These are phyloP conservation scores for Rhizomucor miehei DNA, from an alignment of 371 early-diverging fungal genomes.

Conservation along the genomic window DNA sequence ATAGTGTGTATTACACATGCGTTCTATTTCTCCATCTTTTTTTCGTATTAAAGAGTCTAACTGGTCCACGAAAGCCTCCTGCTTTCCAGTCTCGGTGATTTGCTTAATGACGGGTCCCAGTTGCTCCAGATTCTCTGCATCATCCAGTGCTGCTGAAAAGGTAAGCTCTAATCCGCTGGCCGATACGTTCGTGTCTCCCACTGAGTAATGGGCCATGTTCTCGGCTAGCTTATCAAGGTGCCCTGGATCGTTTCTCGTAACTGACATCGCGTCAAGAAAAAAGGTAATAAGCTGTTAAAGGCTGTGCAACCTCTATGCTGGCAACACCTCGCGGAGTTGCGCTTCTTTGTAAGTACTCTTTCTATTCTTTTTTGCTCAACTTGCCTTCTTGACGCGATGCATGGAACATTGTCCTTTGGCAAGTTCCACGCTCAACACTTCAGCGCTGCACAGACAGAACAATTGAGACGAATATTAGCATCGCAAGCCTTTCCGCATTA, in stretches of 20 bases:
- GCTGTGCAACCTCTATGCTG: no score
- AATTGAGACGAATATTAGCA: no score
- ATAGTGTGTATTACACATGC: slow-evolving; percentile 94
- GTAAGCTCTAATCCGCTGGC: slow-evolving; percentile 36
- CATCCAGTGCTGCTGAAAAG: slow-evolving; percentile 46
- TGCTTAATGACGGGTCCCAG: slow-evolving; percentile 89
- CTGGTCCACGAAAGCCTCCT: slow-evolving; percentile 86
- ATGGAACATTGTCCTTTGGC: no score
- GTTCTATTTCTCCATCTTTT: slow-evolving; percentile 97
- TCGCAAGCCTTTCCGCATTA: no score
- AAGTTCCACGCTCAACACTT: no score
- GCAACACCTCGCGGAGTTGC: no score
- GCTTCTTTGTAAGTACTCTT: no score
- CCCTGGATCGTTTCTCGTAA: slow-evolving; percentile 12
- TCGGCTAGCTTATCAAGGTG: slow-evolving; percentile 11
- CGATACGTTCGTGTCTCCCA: slow-evolving; percentile 19
- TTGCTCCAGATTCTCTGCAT: slow-evolving; percentile 76
- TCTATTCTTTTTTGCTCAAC: no score
- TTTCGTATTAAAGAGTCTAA: slow-evolving; percentile 74
- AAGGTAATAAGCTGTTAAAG: no score
- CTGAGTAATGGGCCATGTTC: slow-evolving; percentile 9
- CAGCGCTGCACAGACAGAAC: no score
- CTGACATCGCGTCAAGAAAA: slow-evolving; percentile 6
- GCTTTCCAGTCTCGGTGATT: slow-evolving; percentile 82
- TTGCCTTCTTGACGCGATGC: no score